A percentile compares a stretch with the other conserved stretches of the same genome.
Evolutionary conservation across 805 yeast species (phyloP).

Genomic region (Komagataella kurtzmanii): DNA sequence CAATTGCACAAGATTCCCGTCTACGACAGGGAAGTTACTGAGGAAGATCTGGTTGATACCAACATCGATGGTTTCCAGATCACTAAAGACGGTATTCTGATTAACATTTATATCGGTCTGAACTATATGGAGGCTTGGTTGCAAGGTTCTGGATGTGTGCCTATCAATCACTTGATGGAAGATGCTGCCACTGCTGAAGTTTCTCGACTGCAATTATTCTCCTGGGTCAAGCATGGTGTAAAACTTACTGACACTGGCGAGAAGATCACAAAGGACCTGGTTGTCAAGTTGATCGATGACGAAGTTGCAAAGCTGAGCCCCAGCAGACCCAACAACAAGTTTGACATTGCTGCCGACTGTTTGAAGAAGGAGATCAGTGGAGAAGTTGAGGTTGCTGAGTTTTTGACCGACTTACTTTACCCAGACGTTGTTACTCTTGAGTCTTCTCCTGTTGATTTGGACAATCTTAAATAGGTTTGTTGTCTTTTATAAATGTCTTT

Average conservation of each 20-base stretch:
- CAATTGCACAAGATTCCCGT: constrained; percentile 43
- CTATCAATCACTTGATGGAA: constrained; percentile 77
- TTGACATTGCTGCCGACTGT: constrained; percentile 52
- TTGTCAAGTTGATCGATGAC: constrained; percentile 41
- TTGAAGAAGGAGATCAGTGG: constrained; percentile 65
- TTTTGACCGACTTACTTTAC: constrained; percentile 63
- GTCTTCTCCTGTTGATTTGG: constrained; percentile 14
- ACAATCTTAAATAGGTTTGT: constrained; percentile 11
- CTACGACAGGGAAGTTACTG: constrained; percentile 24
- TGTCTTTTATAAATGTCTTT: background rate
- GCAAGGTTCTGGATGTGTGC: constrained; percentile 75
- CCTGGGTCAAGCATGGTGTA: constrained; percentile 71
- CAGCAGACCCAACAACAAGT: constrained; percentile 49
- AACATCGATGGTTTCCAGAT: constrained; percentile 47
- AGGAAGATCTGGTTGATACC: constrained; percentile 50
- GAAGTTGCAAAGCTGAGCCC: constrained; percentile 41
- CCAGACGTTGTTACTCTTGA: constrained; percentile 50
- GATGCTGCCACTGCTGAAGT: constrained; percentile 89
- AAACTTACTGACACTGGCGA: constrained; percentile 42
- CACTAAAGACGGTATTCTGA: constrained; percentile 57
- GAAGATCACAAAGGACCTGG: constrained; percentile 45
- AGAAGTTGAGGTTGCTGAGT: constrained; percentile 54
- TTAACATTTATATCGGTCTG: constrained; percentile 64
- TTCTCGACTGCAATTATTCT: constrained; percentile 69
- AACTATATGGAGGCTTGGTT: constrained; percentile 82